Percentiles rank a stretch among this genome's conserved stretches.
phyloP scores from a whole-genome alignment of 129 eudicot species.

The Logfia minima region DNA sequence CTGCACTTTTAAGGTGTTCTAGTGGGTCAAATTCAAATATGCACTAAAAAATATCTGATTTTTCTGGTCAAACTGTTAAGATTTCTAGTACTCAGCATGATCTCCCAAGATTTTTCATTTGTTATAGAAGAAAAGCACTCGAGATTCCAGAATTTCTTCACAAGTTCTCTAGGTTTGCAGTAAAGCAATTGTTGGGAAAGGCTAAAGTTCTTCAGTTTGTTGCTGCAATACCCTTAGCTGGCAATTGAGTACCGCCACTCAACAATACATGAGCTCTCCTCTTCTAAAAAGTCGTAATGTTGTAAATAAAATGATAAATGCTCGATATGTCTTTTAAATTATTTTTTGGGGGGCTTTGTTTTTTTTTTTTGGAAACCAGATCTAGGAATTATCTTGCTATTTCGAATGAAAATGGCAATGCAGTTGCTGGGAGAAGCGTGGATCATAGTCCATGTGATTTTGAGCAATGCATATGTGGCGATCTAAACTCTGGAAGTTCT shows the following conservation, averaged over 20 bases:
- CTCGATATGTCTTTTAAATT: background rate
- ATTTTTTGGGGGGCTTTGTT: background rate
- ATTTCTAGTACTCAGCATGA: conserved; percentile 26
- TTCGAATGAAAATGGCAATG: conserved; percentile 46
- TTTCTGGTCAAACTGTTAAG: conserved; percentile 34
- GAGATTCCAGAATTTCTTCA: conserved; percentile 44
- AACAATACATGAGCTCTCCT: conserved; percentile 54
- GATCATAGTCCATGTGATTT: conserved; percentile 59
- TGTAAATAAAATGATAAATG: background rate
- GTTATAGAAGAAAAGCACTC: conserved; percentile 43
- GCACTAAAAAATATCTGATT: conserved; percentile 21
- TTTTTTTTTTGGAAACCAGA: conserved; percentile 34
- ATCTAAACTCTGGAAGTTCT: conserved; percentile 31
- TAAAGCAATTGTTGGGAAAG: conserved; percentile 44
- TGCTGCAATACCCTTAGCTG: conserved; percentile 65
- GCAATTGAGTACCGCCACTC: conserved; percentile 65
- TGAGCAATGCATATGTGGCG: conserved; percentile 50
- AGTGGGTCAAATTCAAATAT: conserved; percentile 42
- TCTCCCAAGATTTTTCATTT: conserved; percentile 39
- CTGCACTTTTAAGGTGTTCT: conserved; percentile 53
- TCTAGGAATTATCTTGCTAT: conserved; percentile 50
- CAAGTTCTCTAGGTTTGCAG: conserved; percentile 54
- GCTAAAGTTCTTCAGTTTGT: conserved; percentile 52
- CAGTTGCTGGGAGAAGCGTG: conserved; percentile 41
- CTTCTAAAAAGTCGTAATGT: background rate